phyloP scores from a whole-genome alignment of 192 early-diverging fungal species.

The Entomortierella chlamydospora region DNA sequence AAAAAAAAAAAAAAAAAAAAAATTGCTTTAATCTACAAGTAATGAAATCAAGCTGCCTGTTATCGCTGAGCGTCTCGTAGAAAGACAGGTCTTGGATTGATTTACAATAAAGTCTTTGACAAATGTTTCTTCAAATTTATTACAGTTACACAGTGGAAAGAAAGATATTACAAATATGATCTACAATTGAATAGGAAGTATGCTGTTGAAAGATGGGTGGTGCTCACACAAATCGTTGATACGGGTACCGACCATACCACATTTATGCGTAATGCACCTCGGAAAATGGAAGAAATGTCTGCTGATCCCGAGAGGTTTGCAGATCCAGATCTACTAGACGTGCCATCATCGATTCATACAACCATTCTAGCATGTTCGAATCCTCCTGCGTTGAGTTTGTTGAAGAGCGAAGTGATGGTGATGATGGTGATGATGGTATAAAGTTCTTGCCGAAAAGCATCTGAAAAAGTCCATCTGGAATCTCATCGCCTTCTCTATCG shows the following conservation, averaged over 20 bases:
- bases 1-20: neutral
- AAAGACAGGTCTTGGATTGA: neutral
- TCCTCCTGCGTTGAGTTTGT: conserved; percentile 7
- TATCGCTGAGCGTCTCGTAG: neutral
- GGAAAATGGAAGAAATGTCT: conserved; percentile 13
- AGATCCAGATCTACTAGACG: conserved; percentile 23
- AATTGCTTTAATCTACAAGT: neutral
- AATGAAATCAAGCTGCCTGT: neutral
- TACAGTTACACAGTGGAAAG: neutral
- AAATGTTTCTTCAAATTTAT: neutral
- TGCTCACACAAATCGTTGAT: too few relatives aligned
- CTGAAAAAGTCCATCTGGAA: neutral
- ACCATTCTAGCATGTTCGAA: conserved; percentile 33
- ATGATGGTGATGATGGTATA: neutral
- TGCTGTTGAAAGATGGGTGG: too few relatives aligned
- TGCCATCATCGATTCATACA: conserved; percentile 40
- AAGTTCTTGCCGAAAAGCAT: neutral
- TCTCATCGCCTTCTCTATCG: neutral
- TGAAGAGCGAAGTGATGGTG: too few relatives aligned
- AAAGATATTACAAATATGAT: too few relatives aligned
- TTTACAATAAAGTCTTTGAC: neutral
- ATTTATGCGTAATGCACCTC: conserved; percentile 26
- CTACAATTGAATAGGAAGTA: too few relatives aligned
- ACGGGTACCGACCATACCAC: too few relatives aligned
- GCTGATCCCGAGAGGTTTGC: conserved; percentile 12